Evolutionary conservation across 2,329 filamentous ascomycete genomes (phyloP).

Genomic region (Trichophyton equinum): DNA sequence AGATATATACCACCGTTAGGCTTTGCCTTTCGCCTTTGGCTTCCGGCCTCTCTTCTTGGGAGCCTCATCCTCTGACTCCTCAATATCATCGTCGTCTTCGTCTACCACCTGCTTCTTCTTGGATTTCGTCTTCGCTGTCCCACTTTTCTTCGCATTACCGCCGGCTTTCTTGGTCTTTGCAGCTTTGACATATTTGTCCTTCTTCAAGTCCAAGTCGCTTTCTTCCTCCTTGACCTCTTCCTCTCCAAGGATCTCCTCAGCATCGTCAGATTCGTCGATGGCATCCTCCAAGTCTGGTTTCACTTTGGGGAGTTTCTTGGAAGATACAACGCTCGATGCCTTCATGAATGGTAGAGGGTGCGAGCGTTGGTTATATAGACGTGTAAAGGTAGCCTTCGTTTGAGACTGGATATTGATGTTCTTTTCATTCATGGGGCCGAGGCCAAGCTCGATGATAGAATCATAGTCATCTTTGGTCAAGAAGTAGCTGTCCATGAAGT

Average conservation of each 20-base stretch:
- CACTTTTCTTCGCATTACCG: conserved; percentile 20
- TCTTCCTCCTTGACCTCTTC: conserved; percentile 48
- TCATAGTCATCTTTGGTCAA: conserved; percentile 92
- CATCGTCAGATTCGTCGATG: conserved; percentile 77
- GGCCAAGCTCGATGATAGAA: conserved; percentile 76
- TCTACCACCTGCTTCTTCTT: conserved; percentile 26
- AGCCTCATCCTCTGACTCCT: conserved; percentile 38
- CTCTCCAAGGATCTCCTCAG: conserved; percentile 46
- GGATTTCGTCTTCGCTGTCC: conserved; percentile 8
- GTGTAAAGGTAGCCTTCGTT: conserved; percentile 80
- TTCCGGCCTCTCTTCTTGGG: conserved; percentile 35
- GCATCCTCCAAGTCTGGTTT: conserved; percentile 92
- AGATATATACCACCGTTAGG: neutral
- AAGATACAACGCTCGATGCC: conserved; percentile 60
- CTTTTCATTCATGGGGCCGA: conserved; percentile 70
- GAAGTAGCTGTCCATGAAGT: conserved; percentile 95
- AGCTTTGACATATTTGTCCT: conserved; percentile 91
- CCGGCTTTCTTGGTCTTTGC: conserved; percentile 57
- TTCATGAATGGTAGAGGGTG: conserved; percentile 97
- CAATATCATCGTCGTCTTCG: conserved; percentile 21
- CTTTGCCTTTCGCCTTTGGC: conserved; percentile 8
- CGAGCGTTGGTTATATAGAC: conserved; percentile 72
- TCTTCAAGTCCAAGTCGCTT: conserved; percentile 70
- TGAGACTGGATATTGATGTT: conserved; percentile 66
- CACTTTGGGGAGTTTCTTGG: conserved; percentile 59